These are phyloP conservation scores for Paecilomyces niveus DNA, from an alignment of 2,329 filamentous ascomycete species.

Conservation along the genomic window DNA sequence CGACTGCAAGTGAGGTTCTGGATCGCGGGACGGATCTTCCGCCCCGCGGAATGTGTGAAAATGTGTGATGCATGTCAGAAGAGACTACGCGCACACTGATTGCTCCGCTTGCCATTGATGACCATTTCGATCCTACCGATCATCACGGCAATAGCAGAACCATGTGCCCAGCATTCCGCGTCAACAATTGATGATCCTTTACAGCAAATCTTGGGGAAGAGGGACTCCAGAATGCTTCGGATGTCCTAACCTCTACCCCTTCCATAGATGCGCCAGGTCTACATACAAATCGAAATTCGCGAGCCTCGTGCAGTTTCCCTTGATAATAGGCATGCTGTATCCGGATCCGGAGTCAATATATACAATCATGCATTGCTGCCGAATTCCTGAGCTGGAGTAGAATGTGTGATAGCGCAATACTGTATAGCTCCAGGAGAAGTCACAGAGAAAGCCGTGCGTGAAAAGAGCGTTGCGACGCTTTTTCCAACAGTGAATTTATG, in stretches of 20 bases:
- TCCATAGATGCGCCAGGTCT: not conserved
- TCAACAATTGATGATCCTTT: not conserved
- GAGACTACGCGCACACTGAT: not conserved
- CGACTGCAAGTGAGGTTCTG: not conserved
- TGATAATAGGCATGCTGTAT: not conserved
- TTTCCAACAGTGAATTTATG: not conserved
- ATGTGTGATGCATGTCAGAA: not conserved
- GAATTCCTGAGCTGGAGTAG: not conserved
- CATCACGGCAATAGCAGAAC: not conserved
- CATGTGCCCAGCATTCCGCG: not conserved
- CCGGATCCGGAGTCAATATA: not conserved
- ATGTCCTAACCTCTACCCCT: not conserved
- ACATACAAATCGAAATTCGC: not conserved
- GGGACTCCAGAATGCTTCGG: not conserved
- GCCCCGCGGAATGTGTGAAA: not conserved
- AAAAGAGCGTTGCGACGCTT: not conserved
- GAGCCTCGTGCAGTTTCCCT: not conserved
- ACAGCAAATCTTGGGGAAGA: not conserved
- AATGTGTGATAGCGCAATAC: not conserved
- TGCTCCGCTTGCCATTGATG: not conserved
- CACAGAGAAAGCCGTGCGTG: not conserved
- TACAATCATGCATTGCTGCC: not conserved
- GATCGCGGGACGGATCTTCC: not conserved
- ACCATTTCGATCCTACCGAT: not conserved
- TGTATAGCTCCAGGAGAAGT: not conserved